Percentiles rank a stretch among this genome's conserved stretches.
Evolutionary conservation across 192 early-diverging fungal genomes (phyloP).

Genomic region (Rhizophagus sp.): DNA sequence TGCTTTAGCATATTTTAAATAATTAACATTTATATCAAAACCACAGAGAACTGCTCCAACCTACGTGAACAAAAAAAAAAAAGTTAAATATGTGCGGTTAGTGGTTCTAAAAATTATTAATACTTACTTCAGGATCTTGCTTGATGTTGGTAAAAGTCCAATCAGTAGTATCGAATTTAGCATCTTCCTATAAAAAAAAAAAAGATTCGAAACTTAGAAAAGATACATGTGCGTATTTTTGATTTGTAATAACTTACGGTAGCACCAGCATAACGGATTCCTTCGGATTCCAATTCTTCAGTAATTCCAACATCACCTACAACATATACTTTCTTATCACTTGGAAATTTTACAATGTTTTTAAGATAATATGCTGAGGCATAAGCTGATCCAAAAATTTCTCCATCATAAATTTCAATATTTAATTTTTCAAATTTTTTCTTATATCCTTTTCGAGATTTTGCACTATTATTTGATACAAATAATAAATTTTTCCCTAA

Average conservation of each 20-base stretch:
- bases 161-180: constrained; percentile 50
- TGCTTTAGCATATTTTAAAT: constrained; percentile 90
- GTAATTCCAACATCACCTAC: constrained; percentile 86
- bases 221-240: neutral
- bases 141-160: constrained; percentile 60
- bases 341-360: constrained; percentile 80
- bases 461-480: constrained; percentile 97
- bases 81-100: neutral
- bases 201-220: neutral
- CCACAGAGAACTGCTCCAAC: constrained; percentile 93
- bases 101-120: neutral
- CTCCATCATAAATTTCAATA: constrained; percentile 77
- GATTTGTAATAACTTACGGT: neutral
- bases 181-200: constrained; percentile 35
- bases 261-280: constrained; percentile 63
- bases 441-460: constrained; percentile 77
- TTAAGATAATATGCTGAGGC: constrained; percentile 91
- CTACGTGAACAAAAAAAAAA: constrained; percentile 31
- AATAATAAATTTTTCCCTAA: constrained; percentile 89
- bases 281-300: constrained; percentile 81
- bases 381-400: constrained; percentile 92
- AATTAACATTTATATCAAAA: constrained; percentile 91
- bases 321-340: constrained; percentile 88
- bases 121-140: constrained; percentile 50
- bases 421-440: constrained; percentile 82